Percentiles rank a stretch among this genome's conserved stretches.
These are phyloP conservation scores for Nemophila menziesii DNA, from an alignment of 257 asterid species.

Conservation along the genomic window DNA sequence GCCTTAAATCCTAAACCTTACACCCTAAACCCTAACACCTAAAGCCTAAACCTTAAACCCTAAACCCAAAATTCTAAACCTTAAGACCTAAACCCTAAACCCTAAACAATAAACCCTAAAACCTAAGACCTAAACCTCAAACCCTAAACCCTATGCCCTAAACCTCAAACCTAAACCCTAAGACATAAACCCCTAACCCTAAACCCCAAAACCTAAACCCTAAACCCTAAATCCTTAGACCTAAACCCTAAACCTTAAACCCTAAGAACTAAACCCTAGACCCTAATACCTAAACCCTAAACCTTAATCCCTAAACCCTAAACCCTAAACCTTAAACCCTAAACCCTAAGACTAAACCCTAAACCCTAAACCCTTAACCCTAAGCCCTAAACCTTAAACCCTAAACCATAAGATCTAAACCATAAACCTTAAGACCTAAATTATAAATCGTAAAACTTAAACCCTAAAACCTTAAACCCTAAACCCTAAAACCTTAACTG, in stretches of 20 bases:
- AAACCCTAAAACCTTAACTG: neutral
- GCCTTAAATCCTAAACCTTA: constrained; percentile 4
- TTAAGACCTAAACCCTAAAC: constrained; percentile 5
- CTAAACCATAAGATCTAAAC: constrained; percentile 10
- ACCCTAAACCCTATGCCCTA: constrained; percentile 8
- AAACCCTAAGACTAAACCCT: neutral
- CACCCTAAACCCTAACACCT: neutral
- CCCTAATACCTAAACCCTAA: constrained; percentile 10
- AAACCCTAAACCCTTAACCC: constrained; percentile 8
- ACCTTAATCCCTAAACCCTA: constrained; percentile 10
- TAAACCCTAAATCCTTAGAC: constrained; percentile 5
- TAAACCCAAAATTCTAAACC: neutral
- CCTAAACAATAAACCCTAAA: constrained; percentile 4
- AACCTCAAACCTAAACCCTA: constrained; percentile 11
- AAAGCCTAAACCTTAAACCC: neutral
- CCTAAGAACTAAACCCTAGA: constrained; percentile 4
- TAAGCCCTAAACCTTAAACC: constrained; percentile 12
- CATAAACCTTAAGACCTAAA: constrained; percentile 3
- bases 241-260: constrained; percentile 2
- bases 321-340: constrained; percentile 5
- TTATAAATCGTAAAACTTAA: constrained; percentile 5
- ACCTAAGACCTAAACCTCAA: constrained; percentile 5
- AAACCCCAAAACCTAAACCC: constrained; percentile 8
- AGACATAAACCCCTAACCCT: constrained; percentile 6
- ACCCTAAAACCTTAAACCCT: constrained; percentile 7